Evolutionary conservation across 768 basidiomycete genomes (phyloP).

Genomic region (Coprinopsis sp.): DNA sequence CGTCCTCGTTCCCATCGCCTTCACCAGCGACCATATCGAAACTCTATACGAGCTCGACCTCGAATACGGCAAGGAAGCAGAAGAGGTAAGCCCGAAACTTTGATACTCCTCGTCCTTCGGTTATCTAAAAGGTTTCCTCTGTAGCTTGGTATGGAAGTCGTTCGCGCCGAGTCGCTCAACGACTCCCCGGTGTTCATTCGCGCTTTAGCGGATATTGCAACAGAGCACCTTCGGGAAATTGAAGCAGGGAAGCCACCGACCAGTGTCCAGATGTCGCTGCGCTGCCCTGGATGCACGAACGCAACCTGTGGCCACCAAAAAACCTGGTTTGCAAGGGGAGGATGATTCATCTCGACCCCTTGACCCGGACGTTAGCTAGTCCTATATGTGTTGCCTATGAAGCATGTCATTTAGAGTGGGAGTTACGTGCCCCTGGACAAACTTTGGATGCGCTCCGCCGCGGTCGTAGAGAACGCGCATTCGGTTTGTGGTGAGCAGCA

Average conservation of each 20-base stretch:
- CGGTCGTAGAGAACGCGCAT: background rate
- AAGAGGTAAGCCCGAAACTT: slow-evolving; percentile 55
- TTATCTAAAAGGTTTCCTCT: slow-evolving; percentile 11
- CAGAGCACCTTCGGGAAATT: slow-evolving; percentile 70
- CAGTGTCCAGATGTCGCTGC: slow-evolving; percentile 75
- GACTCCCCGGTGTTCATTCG: slow-evolving; percentile 94
- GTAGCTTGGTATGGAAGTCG: slow-evolving; percentile 87
- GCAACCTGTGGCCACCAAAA: slow-evolving; percentile 84
- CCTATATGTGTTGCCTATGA: slow-evolving; percentile 6
- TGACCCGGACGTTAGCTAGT: slow-evolving; percentile 13
- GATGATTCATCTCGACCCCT: no score
- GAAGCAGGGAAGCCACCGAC: slow-evolving; percentile 56
- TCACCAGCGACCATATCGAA: slow-evolving; percentile 99
- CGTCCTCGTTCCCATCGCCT: slow-evolving; percentile 91
- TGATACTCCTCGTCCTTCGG: slow-evolving; percentile 15
- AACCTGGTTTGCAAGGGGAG: slow-evolving; percentile 82
- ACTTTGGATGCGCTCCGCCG: background rate
- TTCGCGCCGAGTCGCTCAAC: slow-evolving; percentile 88
- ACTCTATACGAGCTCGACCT: slow-evolving; percentile 95
- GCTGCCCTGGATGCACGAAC: slow-evolving; percentile 94
- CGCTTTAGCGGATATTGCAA: slow-evolving; percentile 87
- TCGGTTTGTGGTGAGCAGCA: background rate
- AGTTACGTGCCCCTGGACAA: slow-evolving; percentile 1
- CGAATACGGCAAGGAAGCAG: slow-evolving; percentile 88
- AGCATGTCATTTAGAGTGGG: slow-evolving; percentile 4